These are phyloP conservation scores for Tilletia walkeri DNA, from an alignment of 1,284 basidiomycete species.

Conservation along the genomic window DNA sequence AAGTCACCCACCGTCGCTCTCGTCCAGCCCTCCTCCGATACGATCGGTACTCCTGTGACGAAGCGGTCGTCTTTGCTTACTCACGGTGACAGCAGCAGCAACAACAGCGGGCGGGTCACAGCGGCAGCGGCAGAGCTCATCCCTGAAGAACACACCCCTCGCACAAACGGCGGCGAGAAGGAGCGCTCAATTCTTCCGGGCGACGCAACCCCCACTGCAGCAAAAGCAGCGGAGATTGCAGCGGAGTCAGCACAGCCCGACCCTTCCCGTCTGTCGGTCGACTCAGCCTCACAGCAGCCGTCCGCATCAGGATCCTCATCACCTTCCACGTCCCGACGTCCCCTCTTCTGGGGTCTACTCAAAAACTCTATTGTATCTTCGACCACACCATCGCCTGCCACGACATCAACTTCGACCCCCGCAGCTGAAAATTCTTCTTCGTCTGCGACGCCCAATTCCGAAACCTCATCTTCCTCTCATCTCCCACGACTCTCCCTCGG, in stretches of 20 bases:
- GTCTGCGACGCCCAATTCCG: background rate
- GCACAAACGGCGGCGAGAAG: no score
- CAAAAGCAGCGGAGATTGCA: no score
- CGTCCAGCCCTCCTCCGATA: no score
- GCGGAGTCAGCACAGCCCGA: background rate
- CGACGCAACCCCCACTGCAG: no score
- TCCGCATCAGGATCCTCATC: background rate
- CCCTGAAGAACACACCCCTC: no score
- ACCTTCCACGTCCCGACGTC: background rate
- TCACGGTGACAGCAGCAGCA: no score
- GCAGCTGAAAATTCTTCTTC: background rate
- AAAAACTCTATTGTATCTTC: background rate
- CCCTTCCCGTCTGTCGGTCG: background rate
- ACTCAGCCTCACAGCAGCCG: background rate
- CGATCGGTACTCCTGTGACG: no score
- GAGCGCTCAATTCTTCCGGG: no score
- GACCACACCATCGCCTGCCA: background rate
- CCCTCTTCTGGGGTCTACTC: slow-evolving; percentile 11
- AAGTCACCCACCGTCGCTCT: no score
- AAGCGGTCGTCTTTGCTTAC: no score
- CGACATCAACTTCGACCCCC: background rate
- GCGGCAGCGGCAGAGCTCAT: no score
- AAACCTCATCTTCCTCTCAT: background rate
- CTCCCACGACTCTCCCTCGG: background rate
- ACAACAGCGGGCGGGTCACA: no score